phyloP scores from a whole-genome alignment of 2,329 filamentous ascomycete genomes.

The Hypoxylon sp. region DNA sequence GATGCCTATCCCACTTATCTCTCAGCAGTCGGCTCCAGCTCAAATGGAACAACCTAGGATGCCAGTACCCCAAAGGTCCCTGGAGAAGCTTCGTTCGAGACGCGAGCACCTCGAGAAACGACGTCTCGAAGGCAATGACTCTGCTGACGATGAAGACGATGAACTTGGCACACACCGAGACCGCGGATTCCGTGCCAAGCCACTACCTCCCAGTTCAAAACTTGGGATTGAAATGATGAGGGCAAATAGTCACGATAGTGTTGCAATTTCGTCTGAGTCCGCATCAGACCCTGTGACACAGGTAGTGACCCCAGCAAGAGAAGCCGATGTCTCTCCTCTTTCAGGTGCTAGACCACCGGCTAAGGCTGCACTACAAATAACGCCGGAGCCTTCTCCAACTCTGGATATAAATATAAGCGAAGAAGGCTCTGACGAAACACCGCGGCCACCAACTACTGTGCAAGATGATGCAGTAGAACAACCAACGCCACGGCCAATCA shows the following conservation, averaged over 20 bases:
- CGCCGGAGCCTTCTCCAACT: conserved; percentile 51
- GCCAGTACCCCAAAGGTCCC: conserved; percentile 71
- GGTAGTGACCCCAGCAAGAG: conserved; percentile 65
- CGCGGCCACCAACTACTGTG: conserved; percentile 55
- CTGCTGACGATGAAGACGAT: conserved; percentile 95
- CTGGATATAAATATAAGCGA: conserved; percentile 39
- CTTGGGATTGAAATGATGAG: conserved; percentile 98
- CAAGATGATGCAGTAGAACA: conserved; percentile 55
- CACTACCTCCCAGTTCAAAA: conserved; percentile 82
- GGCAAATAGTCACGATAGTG: conserved; percentile 92
- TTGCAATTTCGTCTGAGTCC: conserved; percentile 67
- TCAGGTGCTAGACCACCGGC: conserved; percentile 43
- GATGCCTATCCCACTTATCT: conserved; percentile 68
- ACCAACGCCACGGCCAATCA: conserved; percentile 58
- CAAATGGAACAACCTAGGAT: conserved; percentile 67
- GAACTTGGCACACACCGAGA: conserved; percentile 75
- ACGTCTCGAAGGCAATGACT: conserved; percentile 81
- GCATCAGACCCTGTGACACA: conserved; percentile 67
- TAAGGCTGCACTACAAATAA: conserved; percentile 47
- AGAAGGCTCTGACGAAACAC: conserved; percentile 60
- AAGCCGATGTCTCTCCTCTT: conserved; percentile 54
- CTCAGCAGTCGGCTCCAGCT: conserved; percentile 75
- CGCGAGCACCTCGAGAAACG: conserved; percentile 82
- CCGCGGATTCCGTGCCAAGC: conserved; percentile 65
- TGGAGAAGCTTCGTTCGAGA: conserved; percentile 81